Base-by-base conservation (phyloP, 257 asterid species). In the Paulownia fortunei region DNA sequence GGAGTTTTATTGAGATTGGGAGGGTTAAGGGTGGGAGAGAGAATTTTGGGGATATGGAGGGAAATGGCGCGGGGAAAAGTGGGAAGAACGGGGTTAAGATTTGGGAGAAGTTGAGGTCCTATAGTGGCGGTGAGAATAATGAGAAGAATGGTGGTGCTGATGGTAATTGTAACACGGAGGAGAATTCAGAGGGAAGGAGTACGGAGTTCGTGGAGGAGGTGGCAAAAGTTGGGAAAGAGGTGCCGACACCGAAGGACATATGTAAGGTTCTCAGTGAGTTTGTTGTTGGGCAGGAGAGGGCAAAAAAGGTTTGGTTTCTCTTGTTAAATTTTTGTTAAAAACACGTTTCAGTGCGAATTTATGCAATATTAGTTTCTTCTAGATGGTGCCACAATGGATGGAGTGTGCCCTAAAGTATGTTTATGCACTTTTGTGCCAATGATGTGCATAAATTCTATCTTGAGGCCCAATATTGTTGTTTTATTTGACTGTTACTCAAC, bases 71-170 rank as follows among this genome's bases (percentile, higher is more conserved):
- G 64, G 82, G 83, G 60, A 83, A 75, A 66, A 60, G 67, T 46
- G 92, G 87, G 81, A 87, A 86, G 82, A 72, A 58, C 59, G 88
- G 86, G 64, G 84, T 64, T 58, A 94, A 92, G 85, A 88, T 94
- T 72, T 94, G 98, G 98, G 97, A 94, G 89, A 94, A 89, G 84
- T 81, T 94, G 94, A 91, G 97, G 92, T 86, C 89, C 52, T 94
- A 92, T 58, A 79, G 97, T 65, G 88, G 97, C 69, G 87, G 84
- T 73, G 87, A 63, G 47, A 80, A 34, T 21, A 69, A 32, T 30
- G 77, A 72, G 41, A 67, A 36, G 72, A 77, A 51, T 46, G 60
- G 8, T 6, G 79, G 49, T 37, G 76, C 15, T 63, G 74, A 52
- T 39, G 39, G 36, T 69, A 44, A 46, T 72, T 62, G 46, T 47